These are phyloP conservation scores for Lophium mytilinum DNA, from an alignment of 495 filamentous ascomycete genomes.

Conservation along the genomic window DNA sequence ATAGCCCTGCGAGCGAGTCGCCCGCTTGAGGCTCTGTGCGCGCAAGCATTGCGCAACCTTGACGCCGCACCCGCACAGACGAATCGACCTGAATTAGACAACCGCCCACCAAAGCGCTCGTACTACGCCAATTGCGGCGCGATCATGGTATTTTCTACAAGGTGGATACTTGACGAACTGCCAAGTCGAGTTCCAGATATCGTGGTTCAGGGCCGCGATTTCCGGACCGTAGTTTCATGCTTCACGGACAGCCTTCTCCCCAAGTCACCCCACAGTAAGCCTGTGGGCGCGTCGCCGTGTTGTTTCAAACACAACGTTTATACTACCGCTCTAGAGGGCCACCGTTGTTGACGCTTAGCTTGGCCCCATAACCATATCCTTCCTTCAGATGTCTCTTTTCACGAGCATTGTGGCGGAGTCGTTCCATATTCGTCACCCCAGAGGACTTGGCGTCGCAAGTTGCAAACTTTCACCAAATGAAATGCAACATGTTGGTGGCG, in stretches of 20 bases:
- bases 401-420: background rate
- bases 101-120: conserved; percentile 17
- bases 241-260: background rate
- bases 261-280: background rate
- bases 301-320: background rate
- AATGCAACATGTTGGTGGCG: too few relatives aligned
- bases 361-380: background rate
- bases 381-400: background rate
- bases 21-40: conserved; percentile 21
- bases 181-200: too few relatives aligned
- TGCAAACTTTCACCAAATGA: too few relatives aligned
- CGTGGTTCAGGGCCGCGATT: background rate
- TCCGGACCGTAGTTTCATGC: background rate
- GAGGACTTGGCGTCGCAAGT: too few relatives aligned
- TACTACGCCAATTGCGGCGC: background rate
- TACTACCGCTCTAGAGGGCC: background rate
- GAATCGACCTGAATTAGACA: conserved; percentile 5
- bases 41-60: conserved; percentile 1
- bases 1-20: conserved; percentile 10
- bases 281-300: background rate
- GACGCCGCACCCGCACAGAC: conserved; percentile 11
- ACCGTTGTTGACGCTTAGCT: background rate
- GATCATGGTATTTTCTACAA: background rate
- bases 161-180: background rate
- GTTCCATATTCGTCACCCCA: background rate